These are phyloP conservation scores for Talaromyces sp. DNA, from an alignment of 2,329 filamentous ascomycete genomes.

Conservation along the genomic window DNA sequence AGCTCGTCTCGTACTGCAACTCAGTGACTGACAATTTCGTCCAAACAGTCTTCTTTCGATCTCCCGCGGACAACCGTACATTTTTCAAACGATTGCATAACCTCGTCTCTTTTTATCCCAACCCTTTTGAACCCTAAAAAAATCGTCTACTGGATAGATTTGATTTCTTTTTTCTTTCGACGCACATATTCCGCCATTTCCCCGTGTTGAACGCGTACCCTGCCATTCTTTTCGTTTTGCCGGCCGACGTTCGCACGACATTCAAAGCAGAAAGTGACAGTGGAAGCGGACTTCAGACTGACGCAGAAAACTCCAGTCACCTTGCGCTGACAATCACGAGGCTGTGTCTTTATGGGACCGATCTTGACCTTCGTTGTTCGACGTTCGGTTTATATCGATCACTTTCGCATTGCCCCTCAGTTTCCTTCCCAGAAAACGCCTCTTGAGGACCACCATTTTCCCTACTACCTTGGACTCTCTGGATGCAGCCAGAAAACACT, in stretches of 20 bases:
- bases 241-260: not conserved
- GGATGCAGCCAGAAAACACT: conserved; percentile 36
- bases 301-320: not conserved
- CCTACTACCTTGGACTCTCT: conserved; percentile 32
- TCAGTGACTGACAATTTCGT: conserved; percentile 8
- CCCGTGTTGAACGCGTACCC: not conserved
- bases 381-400: not conserved
- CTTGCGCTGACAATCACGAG: not conserved
- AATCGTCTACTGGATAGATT: conserved; percentile 16
- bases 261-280: conserved; percentile 3
- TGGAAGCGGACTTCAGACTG: not conserved
- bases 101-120: conserved; percentile 1
- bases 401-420: conserved; percentile 12
- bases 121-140: not conserved
- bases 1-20: not conserved
- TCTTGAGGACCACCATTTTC: conserved; percentile 26
- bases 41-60: conserved; percentile 8
- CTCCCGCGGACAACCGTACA: conserved; percentile 6
- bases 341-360: not conserved
- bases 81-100: conserved; percentile 7
- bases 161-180: not conserved
- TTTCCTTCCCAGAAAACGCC: conserved; percentile 15
- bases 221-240: not conserved
- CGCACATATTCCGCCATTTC: conserved; percentile 11
- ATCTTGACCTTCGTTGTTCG: conserved; percentile 2